Evolutionary conservation across 352 stramenopile species (phyloP), one percentile per base, ranked within the genome.

Genomic region (Phytophthora gonapodyides): DNA sequence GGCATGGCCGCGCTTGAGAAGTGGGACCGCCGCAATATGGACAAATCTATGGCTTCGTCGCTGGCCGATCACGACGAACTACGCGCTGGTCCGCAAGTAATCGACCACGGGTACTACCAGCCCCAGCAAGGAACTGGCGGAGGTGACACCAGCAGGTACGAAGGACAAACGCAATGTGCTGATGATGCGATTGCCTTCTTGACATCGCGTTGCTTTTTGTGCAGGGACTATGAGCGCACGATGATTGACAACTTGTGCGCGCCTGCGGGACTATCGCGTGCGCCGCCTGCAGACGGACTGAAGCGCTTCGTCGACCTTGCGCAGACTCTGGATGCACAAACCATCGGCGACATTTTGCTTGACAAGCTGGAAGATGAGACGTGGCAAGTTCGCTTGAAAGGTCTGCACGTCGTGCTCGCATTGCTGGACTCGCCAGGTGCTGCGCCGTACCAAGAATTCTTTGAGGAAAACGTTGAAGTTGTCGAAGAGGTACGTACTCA

Each of bases 21-120:
- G 27, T 96, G 85, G 84, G 84, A 96, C 17, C 80, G 84, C 15
- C 87, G 87, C 35, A 94, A 96, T 77, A 93, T 96, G 81, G 87
- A 96, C 68, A 94, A 94, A 69, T 93, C 83, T 13, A 96, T 96
- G 73, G 84, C 75, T n/a, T 89, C 83, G n/a, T 96, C 87, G 9
- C 69, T 96, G 15, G 84, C 87, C 36, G 87, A 96, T 63, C 83
- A 96, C 58, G 87, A 96, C 41, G 87, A 94, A 46, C 61, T 94
- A 38, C 80, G 71, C n/a, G 78, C 84, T 7, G 83, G 80, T 0
- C 70, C 77, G 7, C 67, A 84, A 31, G 68, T 92, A 27, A 76
- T 89, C 57, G 84, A 94, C 24, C 82, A 81, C n/a, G 82, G 82
- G 1, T 85, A 89, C 54, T 90, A 87, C 57, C 83, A 91, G 54